Percentiles rank a stretch among this genome's conserved stretches.
Conservation (phyloP, 2,329 filamentous ascomycete genomes). For the Xylariomycetidae sp. region DNA sequence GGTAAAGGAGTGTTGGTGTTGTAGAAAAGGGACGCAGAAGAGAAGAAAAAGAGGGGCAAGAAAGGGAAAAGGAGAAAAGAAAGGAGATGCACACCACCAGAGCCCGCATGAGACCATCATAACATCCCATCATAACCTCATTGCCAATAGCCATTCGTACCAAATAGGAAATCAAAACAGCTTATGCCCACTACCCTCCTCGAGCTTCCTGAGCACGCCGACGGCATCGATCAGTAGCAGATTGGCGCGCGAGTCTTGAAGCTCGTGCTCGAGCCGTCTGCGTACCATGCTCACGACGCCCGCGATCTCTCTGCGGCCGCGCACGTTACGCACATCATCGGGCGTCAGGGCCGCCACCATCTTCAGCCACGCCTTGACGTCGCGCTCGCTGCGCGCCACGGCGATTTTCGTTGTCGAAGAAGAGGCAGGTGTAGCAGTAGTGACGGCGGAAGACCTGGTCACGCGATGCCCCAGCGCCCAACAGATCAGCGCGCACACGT, state of each 20-base stretch:
- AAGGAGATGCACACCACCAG: too few species aligned
- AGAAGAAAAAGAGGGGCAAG: too few species aligned
- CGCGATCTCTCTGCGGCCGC: slow-evolving; percentile 36
- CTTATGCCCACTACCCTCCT: slow-evolving; percentile 37
- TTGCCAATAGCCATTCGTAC: too few species aligned
- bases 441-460: slow-evolving; percentile 6
- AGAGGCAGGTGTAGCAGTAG: too few species aligned
- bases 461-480: slow-evolving; percentile 48
- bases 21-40: too few species aligned
- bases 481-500: slow-evolving; percentile 54
- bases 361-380: slow-evolving; percentile 29
- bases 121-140: too few species aligned
- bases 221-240: slow-evolving; percentile 50
- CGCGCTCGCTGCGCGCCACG: slow-evolving; percentile 16
- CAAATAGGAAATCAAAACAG: slow-evolving; percentile 39
- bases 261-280: slow-evolving; percentile 43
- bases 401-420: too few species aligned
- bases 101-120: too few species aligned
- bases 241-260: slow-evolving; percentile 42
- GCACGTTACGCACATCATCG: slow-evolving; percentile 33
- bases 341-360: slow-evolving; percentile 36
- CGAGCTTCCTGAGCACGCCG: slow-evolving; percentile 46
- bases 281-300: slow-evolving; percentile 45
- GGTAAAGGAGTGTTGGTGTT: too few species aligned
- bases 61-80: too few species aligned